phyloP scores from a whole-genome alignment of 2,329 filamentous ascomycete genomes.

The Botrytis galanthina region DNA sequence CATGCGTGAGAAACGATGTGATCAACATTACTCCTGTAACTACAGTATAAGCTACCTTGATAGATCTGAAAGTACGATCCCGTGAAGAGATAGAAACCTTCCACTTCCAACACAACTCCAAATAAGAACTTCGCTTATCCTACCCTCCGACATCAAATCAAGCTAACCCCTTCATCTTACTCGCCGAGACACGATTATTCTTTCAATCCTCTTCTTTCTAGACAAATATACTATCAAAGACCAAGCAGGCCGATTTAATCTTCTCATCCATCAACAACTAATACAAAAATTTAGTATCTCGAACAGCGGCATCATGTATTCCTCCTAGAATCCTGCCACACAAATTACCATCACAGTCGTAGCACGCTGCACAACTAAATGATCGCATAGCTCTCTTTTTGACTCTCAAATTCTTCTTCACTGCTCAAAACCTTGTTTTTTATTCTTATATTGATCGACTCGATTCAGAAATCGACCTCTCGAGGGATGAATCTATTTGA shows the following conservation, averaged over 20 bases:
- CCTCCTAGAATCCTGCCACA: not conserved
- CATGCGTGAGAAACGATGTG: not conserved
- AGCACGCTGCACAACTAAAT: too few species aligned
- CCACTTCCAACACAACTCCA: not conserved
- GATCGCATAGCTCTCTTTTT: too few species aligned
- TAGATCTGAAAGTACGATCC: not conserved
- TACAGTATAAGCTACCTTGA: too few species aligned
- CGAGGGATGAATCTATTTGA: too few species aligned
- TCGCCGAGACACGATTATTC: not conserved
- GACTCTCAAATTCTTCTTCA: too few species aligned
- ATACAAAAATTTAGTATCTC: accelerated
- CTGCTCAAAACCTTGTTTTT: too few species aligned
- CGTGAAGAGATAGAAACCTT: not conserved
- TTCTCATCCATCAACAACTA: not conserved
- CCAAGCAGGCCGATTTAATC: accelerated
- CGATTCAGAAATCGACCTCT: not conserved
- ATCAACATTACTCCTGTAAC: too few species aligned
- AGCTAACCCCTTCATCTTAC: not conserved
- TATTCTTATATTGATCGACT: not conserved
- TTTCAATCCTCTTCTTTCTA: not conserved
- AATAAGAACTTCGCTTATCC: not conserved
- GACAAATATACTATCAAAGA: not conserved
- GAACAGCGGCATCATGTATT: not conserved
- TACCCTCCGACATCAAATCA: not conserved
- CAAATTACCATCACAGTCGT: too few species aligned